Base-by-base conservation (phyloP, 2,329 filamentous ascomycete genomes). In the Sclerotinia borealis region DNA sequence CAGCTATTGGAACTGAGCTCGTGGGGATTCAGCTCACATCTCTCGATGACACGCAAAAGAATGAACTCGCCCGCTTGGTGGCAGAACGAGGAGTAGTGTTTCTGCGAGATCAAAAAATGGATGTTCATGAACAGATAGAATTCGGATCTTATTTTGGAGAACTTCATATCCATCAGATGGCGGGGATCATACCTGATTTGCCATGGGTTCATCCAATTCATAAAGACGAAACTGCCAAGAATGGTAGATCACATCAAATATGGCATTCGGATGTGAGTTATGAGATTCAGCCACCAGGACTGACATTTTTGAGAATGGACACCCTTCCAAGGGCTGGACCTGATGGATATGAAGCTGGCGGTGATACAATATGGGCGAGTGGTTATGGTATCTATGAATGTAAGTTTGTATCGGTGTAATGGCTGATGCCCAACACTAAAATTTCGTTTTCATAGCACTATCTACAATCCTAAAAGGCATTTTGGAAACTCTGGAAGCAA, bases 1-100 rank as follows among this genome's bases (percentile, higher is more conserved):
- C 87, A 1, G 85, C 83, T 56, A 91, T 89, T 68, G 89, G 89
- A 65, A 84, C 86, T 17, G 88, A 91, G 71, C 78, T 92, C 41
- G 78, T 78, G 4, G 88, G 87, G 49, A 77, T 92, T 36, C 89
- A 92, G 75, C 77, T 92, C 34, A 89, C 84, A 75, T 79, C 82
- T 65, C 80, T 92, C 13, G 83, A 78, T 55, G 77, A 85, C 43
- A 83, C 85, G n/a, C 88, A 85, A 62, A 91, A 90, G 72, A 86
- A 92, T 71, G 87, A 92, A 74, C 79, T 92, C 3, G 89, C 89
- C 0, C 82, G 88, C 27, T 85, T 88, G 67, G 86, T 91, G 7
- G 85, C 89, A n/a, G 82, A 65, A 43, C 59, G 63, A 17, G 64
- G 64, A 25, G 62, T 92, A 4, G 88, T 91, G 17, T 80, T 81